Evolutionary conservation across 805 yeast genomes (phyloP), one percentile per base, ranked within the genome.

Genomic region (Wickerhamiella brachini): DNA sequence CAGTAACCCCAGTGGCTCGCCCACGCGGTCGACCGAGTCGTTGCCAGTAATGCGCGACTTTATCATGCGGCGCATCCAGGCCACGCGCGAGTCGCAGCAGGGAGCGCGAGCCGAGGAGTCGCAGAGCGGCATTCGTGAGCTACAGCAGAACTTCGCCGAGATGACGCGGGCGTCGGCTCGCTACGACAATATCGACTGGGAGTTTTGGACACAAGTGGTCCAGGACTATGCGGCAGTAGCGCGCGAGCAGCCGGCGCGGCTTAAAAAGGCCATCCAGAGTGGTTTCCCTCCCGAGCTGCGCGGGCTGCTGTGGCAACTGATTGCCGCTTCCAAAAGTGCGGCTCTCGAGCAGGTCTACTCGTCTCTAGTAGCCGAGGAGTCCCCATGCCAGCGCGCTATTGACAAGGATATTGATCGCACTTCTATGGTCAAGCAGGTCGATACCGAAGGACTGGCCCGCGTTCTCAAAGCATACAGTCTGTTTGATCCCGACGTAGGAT

Each of bases 401-500:
- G 79, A 75, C 55, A 77, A 94, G 58, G 98, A 90, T 67, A 70
- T 90, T 51, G 74, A 85, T 21, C 76, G 97, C 59, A 93, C 97
- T 0, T 79, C 89, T 51, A 87, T 86, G 66, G 82, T 85, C 54
- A 77, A 85, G 52, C 73, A 72, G 24, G 78, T 79, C 48, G 56
- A 59, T 22, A 53, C 59, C 12, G 80, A 81, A 59, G 80, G 85
- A 48, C 69, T 93, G 37, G 84, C 72, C 61, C 79, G 80, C 51
- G 81, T 93, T 26, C 76, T 93, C 55, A 85, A 84, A 61, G 89
- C 88, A 0, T 93, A 90, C 68, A 79, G 93, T 21, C 68, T 86
- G 47, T 83, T 78, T 64, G 97, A 93, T 65, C 80, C 84, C 1
- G 97, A 89, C 49, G 96, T 93, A 48, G 98, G 98, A 0, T 93